Evolutionary conservation across 2,329 filamentous ascomycete genomes (phyloP), one percentile per base, ranked within the genome.

Genomic region (Xylariaceae sp.): DNA sequence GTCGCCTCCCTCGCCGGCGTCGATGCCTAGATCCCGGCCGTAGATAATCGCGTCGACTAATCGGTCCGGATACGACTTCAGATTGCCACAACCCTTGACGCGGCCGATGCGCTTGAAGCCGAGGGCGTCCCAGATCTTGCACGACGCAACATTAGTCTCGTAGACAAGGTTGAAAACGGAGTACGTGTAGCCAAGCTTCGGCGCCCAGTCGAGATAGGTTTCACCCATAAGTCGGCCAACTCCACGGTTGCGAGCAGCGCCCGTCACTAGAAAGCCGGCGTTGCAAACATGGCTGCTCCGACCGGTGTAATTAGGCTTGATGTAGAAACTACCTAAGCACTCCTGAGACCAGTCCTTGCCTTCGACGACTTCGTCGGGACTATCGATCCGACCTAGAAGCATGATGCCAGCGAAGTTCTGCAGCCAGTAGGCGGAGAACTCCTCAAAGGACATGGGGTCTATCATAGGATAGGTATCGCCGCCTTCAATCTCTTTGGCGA

Each of bases 101-200:
- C 88, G 84, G 18, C 91, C 91, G 67, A 96, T 94, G 54, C 91
- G 85, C 78, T 95, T 94, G 76, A 96, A 96, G 55, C 90, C 90
- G 29, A 96, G 80, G 1, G 86, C 88, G 71, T 96, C 91, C 91
- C 91, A 96, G 66, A 95, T 91, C 59, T 87, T 86, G 70, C 90
- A 92, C 30, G 88, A 92, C 1, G 88, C 91, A 21, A 94, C 87
- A 71, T 95, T 95, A 60, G 88, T 95, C 76, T 95, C 91, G 74
- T 95, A 95, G 6, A 95, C 91, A 47, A 95, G 81, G 71, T 95
- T 95, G 79, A 96, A 96, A 58, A 96, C 89, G 39, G 88, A 92
- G 75, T 95, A 95, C 1, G 87, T 88, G 73, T 95, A 96, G 45
- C 90, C 89, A 73, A 80, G 87, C 83, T 84, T 83, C 29, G 87